Evolutionary conservation across 140 eudicot species (phyloP), one percentile per base, ranked within the genome.

Genomic region (Bidens hawaiensis): DNA sequence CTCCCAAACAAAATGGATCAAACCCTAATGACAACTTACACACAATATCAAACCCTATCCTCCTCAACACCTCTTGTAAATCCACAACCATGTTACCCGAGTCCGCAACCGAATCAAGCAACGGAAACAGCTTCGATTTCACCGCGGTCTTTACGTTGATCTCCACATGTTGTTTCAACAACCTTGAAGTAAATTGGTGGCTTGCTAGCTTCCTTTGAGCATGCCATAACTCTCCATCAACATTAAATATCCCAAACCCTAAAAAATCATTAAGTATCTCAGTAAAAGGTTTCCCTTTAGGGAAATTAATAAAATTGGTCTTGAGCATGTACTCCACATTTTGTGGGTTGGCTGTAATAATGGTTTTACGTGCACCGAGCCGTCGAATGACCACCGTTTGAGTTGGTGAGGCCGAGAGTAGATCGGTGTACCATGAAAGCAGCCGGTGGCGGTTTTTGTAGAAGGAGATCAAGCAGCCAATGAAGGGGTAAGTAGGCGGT

Each of bases 291-390:
- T 81, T 78, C 5, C 95, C 88, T 47, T 87, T 87, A 0, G 95
- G 93, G 70, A 68, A 87, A 58, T 87, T 83, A 18, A 53, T n/a
- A 23, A 87, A 83, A 38, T 87, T 78, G 1, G 86, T 78, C 64
- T 87, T 83, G 8, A 87, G 81, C 60, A 87, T 87, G 65, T 87
- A 78, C 55, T 87, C 89, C 0, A 87, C 93, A 65, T 87, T 81
- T 10, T 58, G 17, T 0, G 88, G 89, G 48, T 87, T 84, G 4
- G 93, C 93, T 0, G 95, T 87, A 1, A 87, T 46, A 45, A 87
- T 61, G 22, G 86, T 84, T 23, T 70, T 68, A 1, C 65, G 69
- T 3, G 94, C 81, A 11, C 89, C 86, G 0, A 76, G 56, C 22
- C 94, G 79, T 38, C 28, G 75, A 3, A 84, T 51, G 4, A 70